These are phyloP conservation scores for Stylonectria norvegica DNA, from an alignment of 2,329 filamentous ascomycete genomes.

Conservation along the genomic window DNA sequence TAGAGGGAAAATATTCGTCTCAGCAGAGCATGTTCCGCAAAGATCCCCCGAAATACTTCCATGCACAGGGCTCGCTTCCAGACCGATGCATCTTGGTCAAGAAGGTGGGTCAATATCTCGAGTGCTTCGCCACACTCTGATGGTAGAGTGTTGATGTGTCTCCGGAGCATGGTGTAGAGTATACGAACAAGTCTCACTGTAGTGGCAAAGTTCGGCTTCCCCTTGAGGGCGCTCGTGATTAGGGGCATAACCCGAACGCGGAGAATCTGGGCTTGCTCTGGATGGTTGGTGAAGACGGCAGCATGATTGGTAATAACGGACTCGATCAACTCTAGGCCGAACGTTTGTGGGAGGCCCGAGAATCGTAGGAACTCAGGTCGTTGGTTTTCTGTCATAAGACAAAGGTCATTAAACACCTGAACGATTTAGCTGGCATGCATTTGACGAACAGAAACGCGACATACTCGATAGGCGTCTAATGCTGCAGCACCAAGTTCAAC, in stretches of 20 bases:
- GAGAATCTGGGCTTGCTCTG: constrained; percentile 77
- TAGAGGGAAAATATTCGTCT: constrained; percentile 78
- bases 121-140: constrained; percentile 81
- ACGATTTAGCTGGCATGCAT: constrained; percentile 14
- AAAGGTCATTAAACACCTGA: constrained; percentile 83
- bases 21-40: constrained; percentile 74
- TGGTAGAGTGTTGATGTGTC: constrained; percentile 71
- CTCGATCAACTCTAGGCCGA: constrained; percentile 88
- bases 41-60: constrained; percentile 84
- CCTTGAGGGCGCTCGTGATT: constrained; percentile 72
- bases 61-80: constrained; percentile 92
- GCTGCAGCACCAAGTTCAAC: constrained; percentile 71
- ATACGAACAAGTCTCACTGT: constrained; percentile 81
- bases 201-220: constrained; percentile 74
- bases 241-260: constrained; percentile 78
- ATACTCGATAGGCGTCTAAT: constrained; percentile 76
- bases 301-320: constrained; percentile 83
- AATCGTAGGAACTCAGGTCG: constrained; percentile 79
- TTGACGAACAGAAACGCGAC: not conserved
- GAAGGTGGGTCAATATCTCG: constrained; percentile 74
- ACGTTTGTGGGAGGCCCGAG: constrained; percentile 72
- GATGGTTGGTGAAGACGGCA: constrained; percentile 72
- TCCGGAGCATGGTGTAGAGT: constrained; percentile 73
- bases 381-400: constrained; percentile 80
- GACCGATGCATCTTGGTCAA: constrained; percentile 77